phyloP scores from a whole-genome alignment of 139 green algal genomes.

The Dunaliella primolecta region DNA sequence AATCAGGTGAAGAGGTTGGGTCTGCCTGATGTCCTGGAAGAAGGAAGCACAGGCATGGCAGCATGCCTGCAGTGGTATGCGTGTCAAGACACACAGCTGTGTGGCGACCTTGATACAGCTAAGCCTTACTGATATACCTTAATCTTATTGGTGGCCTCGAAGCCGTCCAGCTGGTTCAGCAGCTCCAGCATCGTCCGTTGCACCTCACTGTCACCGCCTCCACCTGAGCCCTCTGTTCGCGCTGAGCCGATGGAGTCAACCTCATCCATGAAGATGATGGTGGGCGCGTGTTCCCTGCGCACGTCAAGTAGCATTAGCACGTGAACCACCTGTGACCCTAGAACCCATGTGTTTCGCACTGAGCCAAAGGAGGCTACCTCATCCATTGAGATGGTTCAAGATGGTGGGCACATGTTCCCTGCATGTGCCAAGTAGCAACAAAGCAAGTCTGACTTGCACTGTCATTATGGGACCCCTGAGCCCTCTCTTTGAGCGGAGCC shows the following conservation, averaged over 20 bases:
- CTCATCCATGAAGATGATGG: slow-evolving; percentile 98
- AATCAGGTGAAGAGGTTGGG: too few species aligned
- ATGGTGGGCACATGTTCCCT: not conserved
- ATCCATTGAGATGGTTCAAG: not conserved
- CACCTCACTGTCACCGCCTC: slow-evolving; percentile 94
- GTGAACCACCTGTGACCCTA: not conserved
- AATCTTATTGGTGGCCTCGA: slow-evolving; percentile 98
- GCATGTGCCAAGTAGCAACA: too few species aligned
- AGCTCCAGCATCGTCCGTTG: slow-evolving; percentile 99
- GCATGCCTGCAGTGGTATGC: too few species aligned
- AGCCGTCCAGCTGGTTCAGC: slow-evolving; percentile 99
- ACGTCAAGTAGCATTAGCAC: not conserved
- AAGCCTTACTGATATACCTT: too few species aligned
- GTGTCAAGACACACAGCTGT: too few species aligned
- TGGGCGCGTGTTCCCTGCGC: slow-evolving; percentile 89
- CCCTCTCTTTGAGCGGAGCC: slow-evolving; percentile 88
- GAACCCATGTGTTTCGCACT: not conserved
- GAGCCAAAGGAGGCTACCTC: not conserved
- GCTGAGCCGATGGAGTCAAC: slow-evolving; percentile 97
- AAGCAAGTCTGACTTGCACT: too few species aligned
- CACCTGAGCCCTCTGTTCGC: slow-evolving; percentile 78
- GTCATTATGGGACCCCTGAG: too few species aligned
- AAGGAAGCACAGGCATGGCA: too few species aligned
- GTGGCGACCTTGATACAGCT: too few species aligned
- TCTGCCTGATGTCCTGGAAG: too few species aligned